Evolutionary conservation across 2,329 filamentous ascomycete genomes (phyloP), one percentile per base, ranked within the genome.

Genomic region (Blastomyces parvus): DNA sequence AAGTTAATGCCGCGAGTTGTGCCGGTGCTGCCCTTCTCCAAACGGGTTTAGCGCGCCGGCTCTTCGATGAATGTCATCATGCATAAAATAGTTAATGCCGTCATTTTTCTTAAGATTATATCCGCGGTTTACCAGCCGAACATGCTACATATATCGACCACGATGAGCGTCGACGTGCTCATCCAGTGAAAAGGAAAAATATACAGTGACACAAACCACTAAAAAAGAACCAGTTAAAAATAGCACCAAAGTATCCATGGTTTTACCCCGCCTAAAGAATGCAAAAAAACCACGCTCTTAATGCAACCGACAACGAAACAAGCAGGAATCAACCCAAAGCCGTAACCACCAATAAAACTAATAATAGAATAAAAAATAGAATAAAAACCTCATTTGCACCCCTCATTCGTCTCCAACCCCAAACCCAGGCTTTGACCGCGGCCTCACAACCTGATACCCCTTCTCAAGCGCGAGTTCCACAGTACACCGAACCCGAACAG

Each of bases 381-480:
- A 13, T 22, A 17, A 19, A 57, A 22, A 13, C 3, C n/a, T 1
- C 11, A 1, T 13, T 25, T 27, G 5, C 57, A 9, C 3, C 40
- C 40, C 11, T 33, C 27, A 59, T 40, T 59, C 57, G 46, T 59
- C 57, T 13, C 57, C 57, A 46, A 59, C 40, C n/a, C 27, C 57
- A 46, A 62, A 50, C 50, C 48, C n/a, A 48, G 46, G 25, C 14
- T 56, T 69, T 5, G 73, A 73, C 55, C 70, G 69, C 48, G 74
- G 70, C 33, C 72, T 83, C 65, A 93, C 88, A 63, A 88, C 80
- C 74, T 95, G 89, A 74, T 96, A 97, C 0, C 90, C 89, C 57
- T 87, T 81, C 73, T 97, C 92, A 13, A 97, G 80, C 72, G 96
- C 91, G 62, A 91, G 88, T 74, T 97, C 93, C 8, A 97, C 83